Evolutionary conservation across 345 rosid genomes (phyloP).

Genomic region (Noccaea bulbosa): DNA sequence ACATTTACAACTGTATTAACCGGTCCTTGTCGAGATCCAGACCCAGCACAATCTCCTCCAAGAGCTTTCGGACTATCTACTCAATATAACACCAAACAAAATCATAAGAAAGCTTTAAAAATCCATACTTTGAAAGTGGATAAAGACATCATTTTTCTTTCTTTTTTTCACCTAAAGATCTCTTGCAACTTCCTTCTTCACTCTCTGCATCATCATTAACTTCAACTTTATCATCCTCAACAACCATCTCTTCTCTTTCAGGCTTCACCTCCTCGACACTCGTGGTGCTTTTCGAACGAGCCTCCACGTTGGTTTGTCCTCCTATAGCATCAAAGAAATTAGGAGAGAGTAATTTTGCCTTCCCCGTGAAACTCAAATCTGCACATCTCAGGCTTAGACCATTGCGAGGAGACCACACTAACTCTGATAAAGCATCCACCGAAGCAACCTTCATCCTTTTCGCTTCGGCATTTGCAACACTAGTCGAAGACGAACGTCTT

Average conservation of each 20-base stretch:
- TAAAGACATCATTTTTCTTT: background rate
- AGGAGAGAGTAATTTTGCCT: slow-evolving; percentile 49
- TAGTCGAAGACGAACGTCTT: slow-evolving; percentile 34
- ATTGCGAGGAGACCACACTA: slow-evolving; percentile 90
- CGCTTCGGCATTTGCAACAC: slow-evolving; percentile 72
- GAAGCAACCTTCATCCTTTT: slow-evolving; percentile 53
- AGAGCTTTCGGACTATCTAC: slow-evolving; percentile 44
- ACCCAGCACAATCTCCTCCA: slow-evolving; percentile 41
- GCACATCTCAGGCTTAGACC: slow-evolving; percentile 80
- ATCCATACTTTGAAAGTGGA: background rate
- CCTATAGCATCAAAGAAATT: slow-evolving; percentile 49
- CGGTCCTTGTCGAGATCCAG: slow-evolving; percentile 40
- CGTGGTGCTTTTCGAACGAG: slow-evolving; percentile 40
- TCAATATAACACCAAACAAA: slow-evolving; percentile 6
- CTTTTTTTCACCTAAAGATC: slow-evolving; percentile 43
- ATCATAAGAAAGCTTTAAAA: background rate
- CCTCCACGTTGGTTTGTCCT: slow-evolving; percentile 47
- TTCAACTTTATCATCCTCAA: background rate
- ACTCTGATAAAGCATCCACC: slow-evolving; percentile 68
- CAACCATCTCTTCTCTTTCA: slow-evolving; percentile 32
- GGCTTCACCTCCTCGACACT: slow-evolving; percentile 35
- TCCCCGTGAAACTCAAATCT: slow-evolving; percentile 55
- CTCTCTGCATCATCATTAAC: slow-evolving; percentile 33
- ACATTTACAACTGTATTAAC: slow-evolving; percentile 27
- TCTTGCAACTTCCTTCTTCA: slow-evolving; percentile 31